phyloP scores from a whole-genome alignment of 805 yeast species.

The Priceomyces carsonii region DNA sequence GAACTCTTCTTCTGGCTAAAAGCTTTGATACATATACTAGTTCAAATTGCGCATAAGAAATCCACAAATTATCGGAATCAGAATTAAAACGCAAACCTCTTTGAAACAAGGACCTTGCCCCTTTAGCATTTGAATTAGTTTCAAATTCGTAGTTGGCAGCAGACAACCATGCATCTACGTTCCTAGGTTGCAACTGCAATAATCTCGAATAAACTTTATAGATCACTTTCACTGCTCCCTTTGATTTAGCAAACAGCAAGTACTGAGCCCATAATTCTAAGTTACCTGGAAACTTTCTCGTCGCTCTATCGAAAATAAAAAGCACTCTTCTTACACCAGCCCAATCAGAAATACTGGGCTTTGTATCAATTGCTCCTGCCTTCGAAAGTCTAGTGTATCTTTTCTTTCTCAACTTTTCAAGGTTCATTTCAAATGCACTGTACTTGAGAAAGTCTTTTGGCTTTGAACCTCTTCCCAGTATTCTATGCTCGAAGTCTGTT shows the following conservation, averaged over 20 bases:
- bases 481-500: constrained; percentile 92
- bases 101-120: constrained; percentile 85
- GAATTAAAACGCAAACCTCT: constrained; percentile 82
- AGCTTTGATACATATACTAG: constrained; percentile 81
- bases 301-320: constrained; percentile 82
- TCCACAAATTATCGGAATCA: constrained; percentile 73
- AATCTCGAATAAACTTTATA: constrained; percentile 77
- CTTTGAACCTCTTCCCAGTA: constrained; percentile 79
- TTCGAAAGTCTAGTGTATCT: constrained; percentile 62
- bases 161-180: constrained; percentile 87
- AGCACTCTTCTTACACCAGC: constrained; percentile 79
- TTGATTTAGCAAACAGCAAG: constrained; percentile 63
- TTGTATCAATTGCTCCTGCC: constrained; percentile 56
- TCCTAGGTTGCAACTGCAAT: constrained; percentile 86
- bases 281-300: constrained; percentile 76
- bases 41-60: constrained; percentile 85
- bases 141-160: constrained; percentile 96
- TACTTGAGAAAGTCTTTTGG: constrained; percentile 77
- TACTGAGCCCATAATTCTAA: constrained; percentile 77
- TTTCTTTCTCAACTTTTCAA: constrained; percentile 76
- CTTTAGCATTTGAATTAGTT: constrained; percentile 80
- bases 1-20: constrained; percentile 76
- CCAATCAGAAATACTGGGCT: constrained; percentile 78
- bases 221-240: constrained; percentile 69
- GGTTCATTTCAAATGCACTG: constrained; percentile 73